Conservation (phyloP, 768 basidiomycete genomes). For the Lyophyllum atratum region DNA sequence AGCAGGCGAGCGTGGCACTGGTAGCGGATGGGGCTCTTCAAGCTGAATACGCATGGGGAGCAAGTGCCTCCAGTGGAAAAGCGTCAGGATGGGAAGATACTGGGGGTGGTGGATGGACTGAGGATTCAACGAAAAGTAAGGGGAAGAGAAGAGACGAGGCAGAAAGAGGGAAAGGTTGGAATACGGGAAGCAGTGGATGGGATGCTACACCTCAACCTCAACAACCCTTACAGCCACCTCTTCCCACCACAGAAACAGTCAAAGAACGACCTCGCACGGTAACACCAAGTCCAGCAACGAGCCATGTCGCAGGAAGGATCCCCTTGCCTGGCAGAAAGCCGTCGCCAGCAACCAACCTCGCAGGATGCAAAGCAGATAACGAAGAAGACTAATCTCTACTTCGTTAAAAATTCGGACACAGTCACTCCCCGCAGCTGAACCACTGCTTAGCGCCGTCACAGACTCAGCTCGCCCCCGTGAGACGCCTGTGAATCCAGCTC, state of each 20-base stretch:
- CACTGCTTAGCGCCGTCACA: not conserved
- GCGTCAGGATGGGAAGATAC: not conserved
- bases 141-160: not conserved
- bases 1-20: not conserved
- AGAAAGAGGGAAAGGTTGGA: slow-evolving; percentile 1
- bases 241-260: not conserved
- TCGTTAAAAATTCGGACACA: slow-evolving; percentile 12
- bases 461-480: slow-evolving; percentile 9
- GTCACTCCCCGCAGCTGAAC: slow-evolving; percentile 8
- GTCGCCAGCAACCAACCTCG: not conserved
- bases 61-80: not conserved
- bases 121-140: not conserved
- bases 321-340: not conserved
- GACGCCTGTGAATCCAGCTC: slow-evolving; percentile 11
- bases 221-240: not conserved
- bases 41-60: not conserved
- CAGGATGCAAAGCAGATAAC: not conserved
- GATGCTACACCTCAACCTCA: slow-evolving; percentile 1
- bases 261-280: not conserved
- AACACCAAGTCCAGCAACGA: not conserved
- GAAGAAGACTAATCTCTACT: not conserved
- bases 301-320: not conserved
- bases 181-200: slow-evolving; percentile 1
- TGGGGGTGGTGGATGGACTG: not conserved
- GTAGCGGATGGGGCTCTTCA: slow-evolving; percentile 5